Percentiles rank a stretch among this genome's conserved stretches.
phyloP scores from a whole-genome alignment of 805 yeast species.

The Pichia sporocuriosa region DNA sequence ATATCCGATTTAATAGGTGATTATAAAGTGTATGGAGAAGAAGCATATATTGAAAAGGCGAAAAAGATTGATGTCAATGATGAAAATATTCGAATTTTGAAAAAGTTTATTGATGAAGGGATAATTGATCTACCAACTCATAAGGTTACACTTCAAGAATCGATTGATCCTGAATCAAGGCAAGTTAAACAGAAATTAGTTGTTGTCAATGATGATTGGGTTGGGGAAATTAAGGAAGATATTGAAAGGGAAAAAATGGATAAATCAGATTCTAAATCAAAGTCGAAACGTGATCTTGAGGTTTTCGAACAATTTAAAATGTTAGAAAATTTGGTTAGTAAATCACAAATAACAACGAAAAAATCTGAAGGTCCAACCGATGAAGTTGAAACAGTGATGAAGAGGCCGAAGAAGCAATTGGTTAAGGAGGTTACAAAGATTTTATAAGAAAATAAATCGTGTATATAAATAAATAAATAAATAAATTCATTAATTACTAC shows the following conservation, averaged over 20 bases:
- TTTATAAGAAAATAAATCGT: constrained; percentile 4
- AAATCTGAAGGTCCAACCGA: constrained; percentile 7
- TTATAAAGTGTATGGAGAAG: constrained; percentile 14
- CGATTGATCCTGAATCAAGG: constrained; percentile 11
- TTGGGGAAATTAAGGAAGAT: constrained; percentile 7
- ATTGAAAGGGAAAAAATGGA: constrained; percentile 1
- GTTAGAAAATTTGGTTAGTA: constrained; percentile 17
- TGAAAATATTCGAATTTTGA: constrained; percentile 13
- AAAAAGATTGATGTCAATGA: constrained; percentile 13
- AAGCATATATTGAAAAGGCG: constrained; percentile 3
- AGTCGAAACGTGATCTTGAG: constrained; percentile 9
- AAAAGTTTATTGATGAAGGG: constrained; percentile 17
- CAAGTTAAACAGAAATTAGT: constrained; percentile 20
- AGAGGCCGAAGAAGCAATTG: constrained; percentile 11
- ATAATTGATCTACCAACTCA: constrained; percentile 20
- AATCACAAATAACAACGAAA: constrained; percentile 12
- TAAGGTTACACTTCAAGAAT: constrained; percentile 17
- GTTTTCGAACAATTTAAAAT: constrained; percentile 17
- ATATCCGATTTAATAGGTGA: constrained; percentile 20
- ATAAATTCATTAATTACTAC: not conserved
- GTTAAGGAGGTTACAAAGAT: constrained; percentile 11
- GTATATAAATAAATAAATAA: not conserved
- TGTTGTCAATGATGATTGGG: constrained; percentile 20
- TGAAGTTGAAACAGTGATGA: constrained; percentile 8
- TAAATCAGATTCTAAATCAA: constrained; percentile 1